Evolutionary conservation across 305 asterid genomes (phyloP).

Genomic region (Fraxinus velutina): DNA sequence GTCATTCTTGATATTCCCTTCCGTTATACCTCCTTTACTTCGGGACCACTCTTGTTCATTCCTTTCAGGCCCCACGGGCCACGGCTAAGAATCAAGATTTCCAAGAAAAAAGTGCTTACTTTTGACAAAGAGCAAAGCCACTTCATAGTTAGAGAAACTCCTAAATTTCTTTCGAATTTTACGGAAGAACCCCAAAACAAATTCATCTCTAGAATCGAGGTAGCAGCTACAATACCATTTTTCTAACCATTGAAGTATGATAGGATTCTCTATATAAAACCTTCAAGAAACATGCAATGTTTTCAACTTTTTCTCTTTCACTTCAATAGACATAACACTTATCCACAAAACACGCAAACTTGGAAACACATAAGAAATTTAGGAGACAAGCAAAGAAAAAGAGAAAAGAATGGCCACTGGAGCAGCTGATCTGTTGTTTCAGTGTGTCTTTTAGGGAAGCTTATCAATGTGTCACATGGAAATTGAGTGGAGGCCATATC

Average conservation of each 20-base stretch:
- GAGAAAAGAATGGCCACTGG: constrained; percentile 15
- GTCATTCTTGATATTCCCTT: not conserved
- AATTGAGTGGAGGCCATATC: constrained; percentile 38
- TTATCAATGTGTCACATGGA: constrained; percentile 26
- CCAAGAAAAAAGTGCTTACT: constrained; percentile 1
- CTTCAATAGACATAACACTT: not conserved
- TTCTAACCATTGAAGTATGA: not conserved
- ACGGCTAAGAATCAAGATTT: not conserved
- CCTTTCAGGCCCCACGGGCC: not conserved
- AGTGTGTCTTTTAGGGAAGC: constrained; percentile 34
- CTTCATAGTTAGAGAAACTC: not conserved
- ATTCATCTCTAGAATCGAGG: not conserved
- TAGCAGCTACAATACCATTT: not conserved
- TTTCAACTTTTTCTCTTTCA: constrained; percentile 5
- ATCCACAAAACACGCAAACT: not conserved
- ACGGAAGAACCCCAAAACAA: not conserved
- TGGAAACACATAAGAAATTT: not conserved
- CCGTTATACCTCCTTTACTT: not conserved
- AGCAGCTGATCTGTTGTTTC: constrained; percentile 28
- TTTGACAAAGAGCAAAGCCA: not conserved
- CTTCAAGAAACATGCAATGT: not conserved
- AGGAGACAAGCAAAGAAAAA: not conserved
- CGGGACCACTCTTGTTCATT: not conserved
- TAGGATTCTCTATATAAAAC: not conserved
- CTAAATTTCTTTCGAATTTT: constrained; percentile 14